A percentile compares a stretch with the other conserved stretches of the same genome.
These are phyloP conservation scores for Thuja plicata DNA, from an alignment of 83 land plant genomes.

Conservation along the genomic window DNA sequence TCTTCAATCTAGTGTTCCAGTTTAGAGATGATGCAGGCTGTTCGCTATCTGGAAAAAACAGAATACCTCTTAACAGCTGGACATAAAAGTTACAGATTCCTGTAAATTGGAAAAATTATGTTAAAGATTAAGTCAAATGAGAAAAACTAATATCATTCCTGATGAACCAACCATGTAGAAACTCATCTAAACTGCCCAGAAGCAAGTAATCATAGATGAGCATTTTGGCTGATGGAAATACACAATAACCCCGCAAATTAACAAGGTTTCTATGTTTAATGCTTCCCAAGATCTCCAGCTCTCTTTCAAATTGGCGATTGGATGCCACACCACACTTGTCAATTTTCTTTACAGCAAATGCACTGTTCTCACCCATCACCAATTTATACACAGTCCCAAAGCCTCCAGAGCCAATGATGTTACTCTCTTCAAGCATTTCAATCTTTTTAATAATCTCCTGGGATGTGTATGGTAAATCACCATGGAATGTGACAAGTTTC, in stretches of 20 bases:
- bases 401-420: conserved; percentile 92
- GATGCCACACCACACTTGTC: conserved; percentile 53
- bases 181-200: conserved; percentile 73
- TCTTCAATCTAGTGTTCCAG: conserved; percentile 68
- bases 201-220: conserved; percentile 80
- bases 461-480: conserved; percentile 84
- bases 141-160: neutral
- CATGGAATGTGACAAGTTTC: conserved; percentile 84
- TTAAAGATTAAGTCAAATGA: neutral
- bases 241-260: conserved; percentile 74
- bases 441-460: conserved; percentile 70
- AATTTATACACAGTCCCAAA: conserved; percentile 93
- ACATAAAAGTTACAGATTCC: neutral
- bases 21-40: conserved; percentile 32
- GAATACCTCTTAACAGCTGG: neutral
- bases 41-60: conserved; percentile 23
- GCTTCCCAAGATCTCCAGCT: conserved; percentile 75
- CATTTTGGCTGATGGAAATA: conserved; percentile 67
- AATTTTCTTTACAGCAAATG: conserved; percentile 85
- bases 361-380: conserved; percentile 82
- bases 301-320: conserved; percentile 81
- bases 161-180: conserved; percentile 64
- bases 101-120: neutral
- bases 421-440: conserved; percentile 76
- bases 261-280: conserved; percentile 85